phyloP scores from a whole-genome alignment of 306 rosid genomes.

The Prunus salicina region DNA sequence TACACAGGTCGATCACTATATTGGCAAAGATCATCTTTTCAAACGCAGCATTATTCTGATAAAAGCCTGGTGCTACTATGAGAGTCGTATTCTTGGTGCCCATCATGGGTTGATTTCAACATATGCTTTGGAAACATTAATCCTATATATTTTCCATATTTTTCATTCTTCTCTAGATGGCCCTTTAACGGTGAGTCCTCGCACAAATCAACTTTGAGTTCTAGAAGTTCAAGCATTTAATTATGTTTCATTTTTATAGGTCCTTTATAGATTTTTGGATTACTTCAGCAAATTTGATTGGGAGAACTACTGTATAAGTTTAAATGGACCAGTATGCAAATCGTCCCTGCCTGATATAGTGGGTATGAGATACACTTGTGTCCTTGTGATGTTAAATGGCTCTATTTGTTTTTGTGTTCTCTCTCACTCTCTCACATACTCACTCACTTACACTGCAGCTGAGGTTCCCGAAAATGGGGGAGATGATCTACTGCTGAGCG shows the following conservation, averaged over 20 bases:
- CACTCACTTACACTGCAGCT: conserved; percentile 38
- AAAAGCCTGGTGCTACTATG: conserved; percentile 95
- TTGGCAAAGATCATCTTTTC: conserved; percentile 74
- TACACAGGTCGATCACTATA: conserved; percentile 67
- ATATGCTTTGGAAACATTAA: conserved; percentile 85
- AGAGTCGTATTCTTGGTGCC: conserved; percentile 88
- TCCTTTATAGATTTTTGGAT: conserved; percentile 76
- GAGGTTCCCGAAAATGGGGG: conserved; percentile 64
- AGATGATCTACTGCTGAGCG: conserved; percentile 50
- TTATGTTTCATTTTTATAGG: conserved; percentile 40
- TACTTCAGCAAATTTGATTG: conserved; percentile 90
- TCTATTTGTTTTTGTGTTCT: conserved; percentile 8
- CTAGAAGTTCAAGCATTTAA: not conserved
- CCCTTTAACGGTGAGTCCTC: conserved; percentile 71
- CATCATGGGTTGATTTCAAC: conserved; percentile 92
- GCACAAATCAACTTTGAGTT: not conserved
- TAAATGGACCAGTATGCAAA: conserved; percentile 75
- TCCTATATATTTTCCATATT: conserved; percentile 76
- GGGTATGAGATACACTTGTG: conserved; percentile 43
- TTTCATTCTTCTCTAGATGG: conserved; percentile 65
- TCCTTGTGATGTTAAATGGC: conserved; percentile 17
- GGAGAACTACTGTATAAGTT: conserved; percentile 80
- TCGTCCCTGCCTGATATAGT: conserved; percentile 62
- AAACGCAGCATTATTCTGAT: conserved; percentile 80
- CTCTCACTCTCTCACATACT: not conserved